Evolutionary conservation across 371 early-diverging fungal species (phyloP).

Genomic region (Mucor circinelloides): DNA sequence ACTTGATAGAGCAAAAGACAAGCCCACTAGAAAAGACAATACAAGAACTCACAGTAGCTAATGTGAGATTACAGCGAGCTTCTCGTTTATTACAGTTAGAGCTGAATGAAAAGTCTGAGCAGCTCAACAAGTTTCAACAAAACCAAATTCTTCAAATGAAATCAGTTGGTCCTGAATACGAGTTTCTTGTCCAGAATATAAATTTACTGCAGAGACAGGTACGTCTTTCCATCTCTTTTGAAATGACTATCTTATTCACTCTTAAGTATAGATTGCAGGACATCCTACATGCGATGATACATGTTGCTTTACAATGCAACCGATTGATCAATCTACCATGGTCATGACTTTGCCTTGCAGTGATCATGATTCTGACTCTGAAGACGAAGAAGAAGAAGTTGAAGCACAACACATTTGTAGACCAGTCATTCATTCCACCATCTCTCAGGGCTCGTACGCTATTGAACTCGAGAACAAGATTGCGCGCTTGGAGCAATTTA

Average conservation of each 20-base stretch:
- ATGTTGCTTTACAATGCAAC: slow-evolving; percentile 51
- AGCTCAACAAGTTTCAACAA: slow-evolving; percentile 23
- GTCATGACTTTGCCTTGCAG: slow-evolving; percentile 52
- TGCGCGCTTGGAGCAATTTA: slow-evolving; percentile 36
- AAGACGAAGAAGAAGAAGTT: slow-evolving; percentile 40
- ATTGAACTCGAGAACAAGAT: slow-evolving; percentile 49
- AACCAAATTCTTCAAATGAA: slow-evolving; percentile 51
- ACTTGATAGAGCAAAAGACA: slow-evolving; percentile 52
- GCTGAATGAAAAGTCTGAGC: slow-evolving; percentile 36
- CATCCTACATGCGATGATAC: slow-evolving; percentile 49
- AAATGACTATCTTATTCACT: neutral
- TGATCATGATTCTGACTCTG: slow-evolving; percentile 15
- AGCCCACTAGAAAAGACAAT: slow-evolving; percentile 46
- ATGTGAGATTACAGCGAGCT: slow-evolving; percentile 49
- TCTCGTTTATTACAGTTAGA: slow-evolving; percentile 46
- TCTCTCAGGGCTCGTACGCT: slow-evolving; percentile 51
- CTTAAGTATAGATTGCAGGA: slow-evolving; percentile 38
- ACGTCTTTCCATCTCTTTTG: slow-evolving; percentile 10
- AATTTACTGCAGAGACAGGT: slow-evolving; percentile 55
- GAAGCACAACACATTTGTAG: slow-evolving; percentile 57
- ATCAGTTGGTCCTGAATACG: slow-evolving; percentile 55
- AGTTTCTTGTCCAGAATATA: slow-evolving; percentile 57
- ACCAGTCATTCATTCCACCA: slow-evolving; percentile 50
- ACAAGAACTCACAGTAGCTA: slow-evolving; percentile 39
- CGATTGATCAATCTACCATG: slow-evolving; percentile 49